Conservation (phyloP, 164 flowering plant genomes). For the Magnolia sinica region DNA sequence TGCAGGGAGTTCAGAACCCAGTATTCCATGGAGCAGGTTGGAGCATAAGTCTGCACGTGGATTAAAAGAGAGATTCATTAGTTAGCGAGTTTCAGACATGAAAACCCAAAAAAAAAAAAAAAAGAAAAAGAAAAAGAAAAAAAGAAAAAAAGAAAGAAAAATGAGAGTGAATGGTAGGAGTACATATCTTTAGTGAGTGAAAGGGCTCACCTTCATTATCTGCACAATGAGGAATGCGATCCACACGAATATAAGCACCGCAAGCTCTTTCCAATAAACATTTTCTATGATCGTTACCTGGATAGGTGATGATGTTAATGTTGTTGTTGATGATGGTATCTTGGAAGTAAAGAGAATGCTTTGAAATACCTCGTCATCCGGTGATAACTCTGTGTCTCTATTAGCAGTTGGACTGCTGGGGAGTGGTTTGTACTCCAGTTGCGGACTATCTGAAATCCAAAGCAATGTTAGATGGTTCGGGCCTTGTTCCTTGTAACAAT, state of each 20-base stretch:
- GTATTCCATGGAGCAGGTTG: conserved; percentile 50
- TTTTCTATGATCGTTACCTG: conserved; percentile 54
- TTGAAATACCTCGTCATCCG: conserved; percentile 37
- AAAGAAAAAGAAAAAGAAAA: too few species aligned
- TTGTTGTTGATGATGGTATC: not conserved
- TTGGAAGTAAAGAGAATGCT: not conserved
- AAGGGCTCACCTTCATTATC: conserved; percentile 42
- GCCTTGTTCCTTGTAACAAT: not conserved
- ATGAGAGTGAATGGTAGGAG: too few species aligned
- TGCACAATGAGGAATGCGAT: conserved; percentile 61
- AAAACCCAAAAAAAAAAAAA: not conserved
- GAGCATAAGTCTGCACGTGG: conserved; percentile 44
- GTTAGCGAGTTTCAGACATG: not conserved
- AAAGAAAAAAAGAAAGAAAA: not conserved
- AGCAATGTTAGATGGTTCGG: not conserved
- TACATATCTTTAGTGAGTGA: not conserved
- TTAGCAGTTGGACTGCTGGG: conserved; percentile 37
- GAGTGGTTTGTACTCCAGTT: conserved; percentile 39
- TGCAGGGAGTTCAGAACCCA: conserved; percentile 66
- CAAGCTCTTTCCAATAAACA: conserved; percentile 57
- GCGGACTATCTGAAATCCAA: conserved; percentile 35
- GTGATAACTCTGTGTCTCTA: not conserved
- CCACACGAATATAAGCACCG: conserved; percentile 62
- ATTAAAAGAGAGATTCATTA: not conserved
- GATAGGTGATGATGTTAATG: not conserved